Conservation (phyloP, 2,329 filamentous ascomycete species). For the Fusarium bactridioides region DNA sequence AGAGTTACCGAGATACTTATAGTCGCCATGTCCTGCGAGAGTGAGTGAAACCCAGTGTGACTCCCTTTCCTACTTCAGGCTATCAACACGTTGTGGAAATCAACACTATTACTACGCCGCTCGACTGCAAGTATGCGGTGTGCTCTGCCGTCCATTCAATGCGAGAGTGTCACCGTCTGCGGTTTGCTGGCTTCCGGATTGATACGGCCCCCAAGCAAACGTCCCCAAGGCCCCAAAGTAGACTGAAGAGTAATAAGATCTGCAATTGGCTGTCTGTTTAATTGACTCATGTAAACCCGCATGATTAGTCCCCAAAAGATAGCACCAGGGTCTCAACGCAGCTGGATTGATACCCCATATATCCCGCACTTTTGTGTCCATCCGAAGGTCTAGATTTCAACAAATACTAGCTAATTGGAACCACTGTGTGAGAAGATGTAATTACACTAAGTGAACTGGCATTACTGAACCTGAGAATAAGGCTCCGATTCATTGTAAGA, state of each 20-base stretch:
- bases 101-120: background rate
- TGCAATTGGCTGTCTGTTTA: background rate
- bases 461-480: too few species aligned
- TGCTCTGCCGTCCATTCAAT: background rate
- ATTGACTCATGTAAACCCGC: background rate
- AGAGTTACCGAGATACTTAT: background rate
- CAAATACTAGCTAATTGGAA: background rate
- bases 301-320: background rate
- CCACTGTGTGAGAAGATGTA: fast-evolving
- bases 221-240: background rate
- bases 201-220: background rate
- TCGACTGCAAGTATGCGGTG: background rate
- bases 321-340: too few species aligned
- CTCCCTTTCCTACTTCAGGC: fast-evolving
- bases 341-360: background rate
- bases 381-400: background rate
- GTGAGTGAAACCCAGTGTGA: too few species aligned
- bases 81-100: too few species aligned
- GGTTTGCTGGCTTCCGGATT: background rate
- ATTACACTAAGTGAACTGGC: background rate
- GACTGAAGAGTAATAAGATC: fast-evolving
- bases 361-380: background rate
- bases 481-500: background rate
- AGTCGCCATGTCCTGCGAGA: background rate
- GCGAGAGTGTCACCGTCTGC: fast-evolving